These are phyloP conservation scores for Saussurea involucrata DNA, from an alignment of 129 eudicot species.

Conservation along the genomic window DNA sequence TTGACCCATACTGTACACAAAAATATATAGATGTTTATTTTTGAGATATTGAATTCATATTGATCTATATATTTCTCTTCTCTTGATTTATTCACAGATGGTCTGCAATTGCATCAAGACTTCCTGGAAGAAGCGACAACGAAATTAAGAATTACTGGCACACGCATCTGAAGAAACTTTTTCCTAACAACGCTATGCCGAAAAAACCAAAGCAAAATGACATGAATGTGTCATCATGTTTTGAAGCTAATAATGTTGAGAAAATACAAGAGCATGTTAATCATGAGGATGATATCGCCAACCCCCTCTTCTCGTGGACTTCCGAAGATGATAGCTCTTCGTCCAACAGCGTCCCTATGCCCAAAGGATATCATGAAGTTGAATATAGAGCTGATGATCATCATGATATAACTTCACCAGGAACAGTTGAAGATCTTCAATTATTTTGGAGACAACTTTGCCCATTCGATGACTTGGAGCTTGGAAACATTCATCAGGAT, in stretches of 20 bases:
- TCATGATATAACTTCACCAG: conserved; percentile 16
- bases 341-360: background rate
- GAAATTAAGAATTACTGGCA: conserved; percentile 42
- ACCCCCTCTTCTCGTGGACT: background rate
- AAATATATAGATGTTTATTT: too few species aligned
- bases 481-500: background rate
- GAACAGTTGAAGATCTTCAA: conserved; percentile 15
- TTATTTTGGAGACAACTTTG: conserved; percentile 25
- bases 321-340: background rate
- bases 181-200: background rate
- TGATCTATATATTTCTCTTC: background rate
- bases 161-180: conserved; percentile 34
- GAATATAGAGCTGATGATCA: background rate
- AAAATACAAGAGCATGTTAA: background rate
- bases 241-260: background rate
- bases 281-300: background rate
- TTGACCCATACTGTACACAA: background rate
- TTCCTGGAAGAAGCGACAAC: conserved; percentile 45
- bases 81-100: conserved; percentile 21
- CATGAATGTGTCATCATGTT: background rate
- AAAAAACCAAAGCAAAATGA: background rate
- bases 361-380: background rate
- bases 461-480: conserved; percentile 11
- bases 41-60: background rate
- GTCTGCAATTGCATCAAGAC: conserved; percentile 38